A percentile compares a stretch with the other conserved stretches of the same genome.
Conservation (phyloP, 345 rosid genomes). For the Cochlearia excelsa region DNA sequence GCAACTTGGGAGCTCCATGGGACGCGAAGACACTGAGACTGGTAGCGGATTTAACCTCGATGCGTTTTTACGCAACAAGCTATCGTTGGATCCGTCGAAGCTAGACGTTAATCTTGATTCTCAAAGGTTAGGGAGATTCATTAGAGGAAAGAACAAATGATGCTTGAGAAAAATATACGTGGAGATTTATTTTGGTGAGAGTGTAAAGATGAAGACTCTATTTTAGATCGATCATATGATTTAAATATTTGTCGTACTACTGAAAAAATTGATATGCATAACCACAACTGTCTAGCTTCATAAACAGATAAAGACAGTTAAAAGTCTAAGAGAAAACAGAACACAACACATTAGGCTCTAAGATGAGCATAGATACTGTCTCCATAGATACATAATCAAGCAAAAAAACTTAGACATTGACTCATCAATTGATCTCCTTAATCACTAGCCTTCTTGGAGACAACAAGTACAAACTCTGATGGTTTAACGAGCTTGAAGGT, state of each 20-base stretch:
- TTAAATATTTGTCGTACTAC: too few relatives aligned
- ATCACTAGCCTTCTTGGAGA: not conserved
- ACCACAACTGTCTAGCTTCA: too few relatives aligned
- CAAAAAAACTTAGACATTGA: not conserved
- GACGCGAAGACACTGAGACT: constrained; percentile 38
- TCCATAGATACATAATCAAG: not conserved
- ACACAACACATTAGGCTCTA: too few relatives aligned
- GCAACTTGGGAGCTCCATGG: constrained; percentile 16
- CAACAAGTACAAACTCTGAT: constrained; percentile 15
- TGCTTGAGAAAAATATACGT: constrained; percentile 11
- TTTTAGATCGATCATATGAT: too few relatives aligned
- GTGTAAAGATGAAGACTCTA: constrained; percentile 16
- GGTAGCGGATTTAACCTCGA: constrained; percentile 57
- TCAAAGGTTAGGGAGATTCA: constrained; percentile 43
- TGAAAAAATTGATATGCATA: too few relatives aligned
- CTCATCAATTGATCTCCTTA: not conserved
- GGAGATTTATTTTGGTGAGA: not conserved
- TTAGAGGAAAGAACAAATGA: constrained; percentile 35
- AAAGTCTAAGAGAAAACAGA: too few relatives aligned
- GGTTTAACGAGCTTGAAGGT: constrained; percentile 27
- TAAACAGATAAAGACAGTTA: too few relatives aligned
- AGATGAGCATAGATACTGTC: not conserved
- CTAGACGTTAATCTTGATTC: constrained; percentile 49
- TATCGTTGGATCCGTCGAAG: constrained; percentile 58
- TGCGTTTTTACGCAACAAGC: constrained; percentile 47